phyloP scores from a whole-genome alignment of 305 asterid species.

The Solanum hybrid region DNA sequence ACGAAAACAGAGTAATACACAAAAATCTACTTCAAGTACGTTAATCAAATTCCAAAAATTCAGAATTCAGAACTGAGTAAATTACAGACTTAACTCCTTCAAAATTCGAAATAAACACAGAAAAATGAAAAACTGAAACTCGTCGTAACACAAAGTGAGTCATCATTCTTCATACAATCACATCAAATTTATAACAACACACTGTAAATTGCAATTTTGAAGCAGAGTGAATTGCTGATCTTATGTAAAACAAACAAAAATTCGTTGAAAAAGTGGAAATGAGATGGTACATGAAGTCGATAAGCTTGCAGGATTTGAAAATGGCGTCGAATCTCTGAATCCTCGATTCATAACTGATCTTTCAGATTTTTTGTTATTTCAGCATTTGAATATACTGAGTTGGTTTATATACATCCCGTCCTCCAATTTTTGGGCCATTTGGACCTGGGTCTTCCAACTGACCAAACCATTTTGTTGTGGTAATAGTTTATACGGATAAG shows the following conservation, averaged over 20 bases:
- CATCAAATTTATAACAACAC: not conserved
- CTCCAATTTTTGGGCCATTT: not conserved
- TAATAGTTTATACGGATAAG: not conserved
- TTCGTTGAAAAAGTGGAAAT: not conserved
- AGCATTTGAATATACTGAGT: conserved; percentile 47
- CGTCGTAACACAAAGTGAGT: not conserved
- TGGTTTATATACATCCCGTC: conserved; percentile 16
- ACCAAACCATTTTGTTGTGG: not conserved
- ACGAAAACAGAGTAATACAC: not conserved
- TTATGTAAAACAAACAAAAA: not conserved
- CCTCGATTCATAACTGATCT: conserved; percentile 17
- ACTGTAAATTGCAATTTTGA: not conserved
- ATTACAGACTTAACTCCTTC: not conserved
- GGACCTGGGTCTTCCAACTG: not conserved
- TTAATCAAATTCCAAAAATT: not conserved
- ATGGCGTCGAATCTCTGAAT: conserved; percentile 31
- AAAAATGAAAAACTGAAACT: not conserved
- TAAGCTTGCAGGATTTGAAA: conserved; percentile 15
- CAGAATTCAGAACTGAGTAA: not conserved
- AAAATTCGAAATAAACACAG: not conserved
- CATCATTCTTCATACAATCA: not conserved
- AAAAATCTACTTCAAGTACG: not conserved
- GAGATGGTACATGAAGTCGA: not conserved
- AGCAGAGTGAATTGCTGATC: not conserved
- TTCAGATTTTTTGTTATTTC: not conserved